Base-by-base conservation (phyloP, 208 protist species). In the Leishmania braziliensis region DNA sequence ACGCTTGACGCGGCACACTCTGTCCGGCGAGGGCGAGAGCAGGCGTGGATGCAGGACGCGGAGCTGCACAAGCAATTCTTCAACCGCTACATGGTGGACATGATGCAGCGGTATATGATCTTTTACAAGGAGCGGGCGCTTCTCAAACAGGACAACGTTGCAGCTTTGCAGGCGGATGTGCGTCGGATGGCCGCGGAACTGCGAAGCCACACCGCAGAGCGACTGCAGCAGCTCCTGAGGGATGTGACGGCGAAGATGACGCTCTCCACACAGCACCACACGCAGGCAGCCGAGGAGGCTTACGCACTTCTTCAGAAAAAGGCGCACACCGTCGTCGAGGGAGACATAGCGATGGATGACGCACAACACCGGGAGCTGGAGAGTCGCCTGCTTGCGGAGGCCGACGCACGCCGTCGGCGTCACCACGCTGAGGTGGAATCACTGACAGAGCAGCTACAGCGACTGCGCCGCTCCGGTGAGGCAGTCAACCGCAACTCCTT, bases 1-100 rank as follows among this genome's bases (percentile, higher is more conserved):
- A 90, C 92, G 33, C 76, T 86, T 8, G 81, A 86, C n/a, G 85
- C 84, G 12, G 90, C 90, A 2, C 85, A 91, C 74, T 75, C 82
- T 29, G 81, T 90, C 46, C 88, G 90, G 9, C 69, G 82, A 48
- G 46, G n/a, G 1, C 90, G 88, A 8, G 88, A 88, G 77, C 26
- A 79, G 9, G 75, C 56, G 53, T 95, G 89, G 86, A 62, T 86
- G 29, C 79, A 89, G 54, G 90, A 95, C 69, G 81, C 83, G 36
- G 36, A 89, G 29, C 39, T 71, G 48, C 88, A 90, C 58, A 91
- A 92, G 71, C 58, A 82, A 43, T 60, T 77, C 48, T 85, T 93
- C 29, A 77, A 69, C 26, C 80, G 85, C 23, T 86, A 92, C 63
- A 78, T 90, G 63, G 51, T 78, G 54, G 82, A 89, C 1, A 86